Conservation (phyloP, 75 land plant genomes). For the Selaginella tamariscina region DNA sequence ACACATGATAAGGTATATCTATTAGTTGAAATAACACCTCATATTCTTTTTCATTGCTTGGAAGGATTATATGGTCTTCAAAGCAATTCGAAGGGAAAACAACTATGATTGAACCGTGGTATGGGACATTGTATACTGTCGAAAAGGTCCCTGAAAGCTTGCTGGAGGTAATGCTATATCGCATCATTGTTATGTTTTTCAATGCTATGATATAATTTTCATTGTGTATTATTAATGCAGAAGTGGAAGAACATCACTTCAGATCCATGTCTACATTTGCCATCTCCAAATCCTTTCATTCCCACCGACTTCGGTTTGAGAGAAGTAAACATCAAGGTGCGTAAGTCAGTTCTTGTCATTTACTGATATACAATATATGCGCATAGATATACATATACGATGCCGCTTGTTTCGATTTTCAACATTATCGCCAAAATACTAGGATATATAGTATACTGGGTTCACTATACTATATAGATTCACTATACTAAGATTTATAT, state of each 20-base stretch:
- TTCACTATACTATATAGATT: too few species aligned
- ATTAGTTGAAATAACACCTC: neutral
- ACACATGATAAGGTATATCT: neutral
- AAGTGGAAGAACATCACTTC: conserved; percentile 52
- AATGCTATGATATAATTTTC: neutral
- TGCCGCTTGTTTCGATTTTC: too few species aligned
- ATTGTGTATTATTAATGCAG: conserved; percentile 27
- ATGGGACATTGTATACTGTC: conserved; percentile 61
- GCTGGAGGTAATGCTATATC: conserved; percentile 44
- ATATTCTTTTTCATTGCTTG: conserved; percentile 7
- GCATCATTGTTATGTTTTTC: neutral
- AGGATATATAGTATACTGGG: too few species aligned
- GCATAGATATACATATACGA: too few species aligned
- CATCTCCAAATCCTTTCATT: conserved; percentile 63
- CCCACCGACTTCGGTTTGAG: conserved; percentile 68
- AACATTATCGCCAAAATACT: too few species aligned
- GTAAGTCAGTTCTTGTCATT: too few species aligned
- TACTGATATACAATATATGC: too few species aligned
- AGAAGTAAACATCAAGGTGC: conserved; percentile 36
- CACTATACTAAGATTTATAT: too few species aligned
- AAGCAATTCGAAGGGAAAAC: conserved; percentile 68
- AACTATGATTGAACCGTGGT: conserved; percentile 73
- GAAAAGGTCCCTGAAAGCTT: conserved; percentile 36
- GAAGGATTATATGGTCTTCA: conserved; percentile 88
- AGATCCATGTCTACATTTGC: conserved; percentile 51